A percentile compares a stretch with the other conserved stretches of the same genome.
Conservation (phyloP, 2,329 filamentous ascomycete species). For the Penicillium sp. region DNA sequence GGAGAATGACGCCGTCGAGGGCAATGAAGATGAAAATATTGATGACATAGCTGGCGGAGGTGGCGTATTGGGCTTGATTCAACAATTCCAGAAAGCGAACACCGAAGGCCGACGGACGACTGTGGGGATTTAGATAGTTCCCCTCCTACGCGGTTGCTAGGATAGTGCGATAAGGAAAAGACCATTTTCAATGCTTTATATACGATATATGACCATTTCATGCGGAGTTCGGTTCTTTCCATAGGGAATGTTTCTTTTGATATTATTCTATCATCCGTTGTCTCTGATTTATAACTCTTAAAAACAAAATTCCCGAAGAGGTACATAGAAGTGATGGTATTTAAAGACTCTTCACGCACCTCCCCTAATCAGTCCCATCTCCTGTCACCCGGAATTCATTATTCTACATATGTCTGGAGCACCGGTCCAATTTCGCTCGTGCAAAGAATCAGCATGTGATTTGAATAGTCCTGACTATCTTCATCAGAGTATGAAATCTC, state of each 20-base stretch:
- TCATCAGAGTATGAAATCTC: too few relatives aligned
- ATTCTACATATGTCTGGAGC: too few relatives aligned
- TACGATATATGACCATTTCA: conserved; percentile 6
- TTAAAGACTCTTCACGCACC: background rate
- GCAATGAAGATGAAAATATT: conserved; percentile 50
- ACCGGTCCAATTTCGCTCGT: too few relatives aligned
- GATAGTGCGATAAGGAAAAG: background rate
- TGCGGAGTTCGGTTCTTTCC: background rate
- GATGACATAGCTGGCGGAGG: conserved; percentile 49
- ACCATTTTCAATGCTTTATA: background rate
- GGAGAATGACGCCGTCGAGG: conserved; percentile 41
- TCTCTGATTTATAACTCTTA: background rate
- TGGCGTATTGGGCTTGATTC: conserved; percentile 64
- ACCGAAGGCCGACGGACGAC: conserved; percentile 40
- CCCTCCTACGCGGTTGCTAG: background rate
- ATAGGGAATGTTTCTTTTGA: background rate
- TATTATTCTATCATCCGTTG: background rate
- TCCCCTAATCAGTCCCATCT: too few relatives aligned
- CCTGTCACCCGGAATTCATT: too few relatives aligned
- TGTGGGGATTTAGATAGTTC: conserved; percentile 33
- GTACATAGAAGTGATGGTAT: background rate
- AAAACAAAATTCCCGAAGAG: background rate
- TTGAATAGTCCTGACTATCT: too few relatives aligned
- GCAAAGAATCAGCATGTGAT: too few relatives aligned
- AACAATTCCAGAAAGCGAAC: conserved; percentile 64